Evolutionary conservation across 495 filamentous ascomycete genomes (phyloP), one percentile per base, ranked within the genome.

Genomic region (Lasiosphaeria miniovina): DNA sequence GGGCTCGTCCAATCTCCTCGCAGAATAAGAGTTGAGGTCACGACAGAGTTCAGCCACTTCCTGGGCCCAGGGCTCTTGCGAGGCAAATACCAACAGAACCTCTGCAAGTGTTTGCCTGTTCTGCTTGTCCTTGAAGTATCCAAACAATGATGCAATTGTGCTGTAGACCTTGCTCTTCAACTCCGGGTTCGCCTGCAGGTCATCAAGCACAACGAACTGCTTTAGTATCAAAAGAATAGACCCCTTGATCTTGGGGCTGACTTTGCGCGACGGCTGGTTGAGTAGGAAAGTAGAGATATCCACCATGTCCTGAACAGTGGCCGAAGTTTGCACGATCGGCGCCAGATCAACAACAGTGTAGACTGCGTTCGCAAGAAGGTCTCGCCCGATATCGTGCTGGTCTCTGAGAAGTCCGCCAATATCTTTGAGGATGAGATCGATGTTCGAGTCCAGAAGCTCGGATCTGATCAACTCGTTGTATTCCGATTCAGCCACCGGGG

Each of bases 211-310:
- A 45, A 81, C 77, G 57, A 95, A 76, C 43, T 66, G 79, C 65
- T 88, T 80, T 36, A 96, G 69, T 61, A 90, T 91, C 36, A 83
- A 77, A 55, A 98, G 73, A 24, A 97, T 76, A 32, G 88, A 86
- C 24, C 86, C 85, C 73, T 98, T 98, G 3, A 87, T 89, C 71
- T 84, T 90, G 2, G 90, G 89, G 59, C 80, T 90, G 38, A 98
- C 90, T 61, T 86, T 81, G 50, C 87, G 84, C 14, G 86, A 80
- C 15, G 94, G 92, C 65, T 97, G 91, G 52, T 88, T 84, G 12
- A 98, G 82, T 35, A 98, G 81, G 73, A 89, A 93, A 7, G 85
- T 83, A 0, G 86, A 86, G 52, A 92, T 89, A 52, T 85, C 84
- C 35, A 94, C 80, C 52, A 96, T 75, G 61, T 87, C 88, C 12